A percentile compares a stretch with the other conserved stretches of the same genome.
phyloP scores from a whole-genome alignment of 2,329 filamentous ascomycete genomes.

The Cytospora mali region DNA sequence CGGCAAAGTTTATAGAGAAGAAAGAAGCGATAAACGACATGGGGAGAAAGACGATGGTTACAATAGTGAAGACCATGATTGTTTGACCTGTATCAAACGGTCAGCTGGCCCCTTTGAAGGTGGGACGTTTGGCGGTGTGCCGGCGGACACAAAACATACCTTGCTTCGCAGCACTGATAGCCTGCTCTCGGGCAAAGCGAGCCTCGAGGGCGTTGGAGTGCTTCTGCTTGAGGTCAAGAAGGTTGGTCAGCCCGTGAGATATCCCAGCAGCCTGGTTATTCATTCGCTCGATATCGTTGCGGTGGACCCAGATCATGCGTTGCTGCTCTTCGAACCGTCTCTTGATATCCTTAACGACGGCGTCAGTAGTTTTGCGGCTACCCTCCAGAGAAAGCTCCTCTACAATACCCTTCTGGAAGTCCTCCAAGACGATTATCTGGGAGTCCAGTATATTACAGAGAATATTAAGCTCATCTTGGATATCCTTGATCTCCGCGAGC shows the following conservation, averaged over 20 bases:
- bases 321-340: constrained; percentile 59
- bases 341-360: constrained; percentile 41
- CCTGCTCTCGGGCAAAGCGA: constrained; percentile 62
- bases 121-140: not conserved
- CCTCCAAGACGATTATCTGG: constrained; percentile 49
- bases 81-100: constrained; percentile 38
- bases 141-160: constrained; percentile 24
- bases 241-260: constrained; percentile 60
- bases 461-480: constrained; percentile 68
- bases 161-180: constrained; percentile 58
- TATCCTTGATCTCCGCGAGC: constrained; percentile 67
- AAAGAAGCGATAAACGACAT: constrained; percentile 48
- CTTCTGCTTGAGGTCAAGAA: constrained; percentile 70
- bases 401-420: constrained; percentile 48
- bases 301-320: constrained; percentile 57
- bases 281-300: constrained; percentile 64
- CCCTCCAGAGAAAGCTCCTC: constrained; percentile 37
- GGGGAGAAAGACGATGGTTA: constrained; percentile 49
- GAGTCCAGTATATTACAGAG: constrained; percentile 55
- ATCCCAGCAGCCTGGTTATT: constrained; percentile 62
- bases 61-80: constrained; percentile 49
- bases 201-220: constrained; percentile 70
- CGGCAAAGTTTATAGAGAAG: constrained; percentile 47
- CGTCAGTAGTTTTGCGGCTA: constrained; percentile 27
- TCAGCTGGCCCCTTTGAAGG: not conserved